Evolutionary conservation across 2,329 filamentous ascomycete genomes (phyloP).

Genomic region (Colletotrichum sp.): DNA sequence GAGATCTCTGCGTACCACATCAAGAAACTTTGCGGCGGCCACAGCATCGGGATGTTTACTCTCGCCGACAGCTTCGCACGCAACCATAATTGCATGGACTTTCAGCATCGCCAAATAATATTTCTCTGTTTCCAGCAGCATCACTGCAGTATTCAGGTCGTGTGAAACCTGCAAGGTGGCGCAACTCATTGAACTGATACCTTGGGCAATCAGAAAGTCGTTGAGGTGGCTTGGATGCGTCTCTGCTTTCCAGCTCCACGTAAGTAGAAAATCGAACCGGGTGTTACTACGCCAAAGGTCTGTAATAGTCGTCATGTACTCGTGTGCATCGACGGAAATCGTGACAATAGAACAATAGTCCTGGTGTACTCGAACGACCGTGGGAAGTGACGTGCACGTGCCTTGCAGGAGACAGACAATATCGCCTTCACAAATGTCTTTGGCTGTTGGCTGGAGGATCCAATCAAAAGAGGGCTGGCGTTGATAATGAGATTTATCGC

Average conservation of each 20-base stretch:
- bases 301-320: too few relatives aligned
- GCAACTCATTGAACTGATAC: background rate
- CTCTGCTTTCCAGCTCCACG: background rate
- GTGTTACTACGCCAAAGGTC: accelerated
- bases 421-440: too few relatives aligned
- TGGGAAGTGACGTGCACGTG: background rate
- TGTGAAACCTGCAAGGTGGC: accelerated
- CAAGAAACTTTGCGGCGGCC: background rate
- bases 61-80: accelerated
- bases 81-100: accelerated
- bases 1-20: too few relatives aligned
- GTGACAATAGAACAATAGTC: background rate
- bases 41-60: accelerated
- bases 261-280: background rate
- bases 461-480: too few relatives aligned
- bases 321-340: background rate
- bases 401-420: background rate
- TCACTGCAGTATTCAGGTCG: accelerated
- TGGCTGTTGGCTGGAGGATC: too few relatives aligned
- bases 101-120: accelerated
- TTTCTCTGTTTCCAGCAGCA: background rate
- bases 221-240: accelerated
- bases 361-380: background rate
- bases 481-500: too few relatives aligned
- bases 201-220: accelerated